phyloP scores from a whole-genome alignment of 352 stramenopile genomes.

The Thraustochytrium striatum region DNA sequence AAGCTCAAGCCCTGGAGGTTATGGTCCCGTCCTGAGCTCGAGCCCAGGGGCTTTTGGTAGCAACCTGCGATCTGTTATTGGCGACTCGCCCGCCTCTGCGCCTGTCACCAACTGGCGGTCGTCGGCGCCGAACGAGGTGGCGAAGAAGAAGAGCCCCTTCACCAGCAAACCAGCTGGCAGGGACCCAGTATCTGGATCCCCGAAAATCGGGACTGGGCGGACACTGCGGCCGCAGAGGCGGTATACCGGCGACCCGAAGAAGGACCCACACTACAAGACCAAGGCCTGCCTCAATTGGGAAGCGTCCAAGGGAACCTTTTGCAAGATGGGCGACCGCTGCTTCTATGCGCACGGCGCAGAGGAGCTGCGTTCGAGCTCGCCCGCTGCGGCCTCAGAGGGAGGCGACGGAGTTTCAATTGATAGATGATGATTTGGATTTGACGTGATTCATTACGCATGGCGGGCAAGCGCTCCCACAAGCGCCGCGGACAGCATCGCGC shows the following conservation, averaged over 20 bases:
- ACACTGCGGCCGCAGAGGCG: too few relatives aligned
- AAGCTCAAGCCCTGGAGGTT: too few relatives aligned
- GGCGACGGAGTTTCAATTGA: too few relatives aligned
- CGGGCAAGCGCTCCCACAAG: too few relatives aligned
- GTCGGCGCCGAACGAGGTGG: background rate
- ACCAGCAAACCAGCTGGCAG: background rate
- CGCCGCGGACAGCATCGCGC: too few relatives aligned
- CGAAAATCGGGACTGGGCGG: too few relatives aligned
- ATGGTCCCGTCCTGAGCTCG: too few relatives aligned
- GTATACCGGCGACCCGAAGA: constrained; percentile 11
- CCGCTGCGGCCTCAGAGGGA: too few relatives aligned
- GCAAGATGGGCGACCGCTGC: constrained; percentile 3
- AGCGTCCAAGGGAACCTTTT: background rate
- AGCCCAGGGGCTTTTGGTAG: too few relatives aligned
- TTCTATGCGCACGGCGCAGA: constrained; percentile 19
- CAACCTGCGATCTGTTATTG: background rate
- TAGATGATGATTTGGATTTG: too few relatives aligned
- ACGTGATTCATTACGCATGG: too few relatives aligned
- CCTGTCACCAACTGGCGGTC: background rate
- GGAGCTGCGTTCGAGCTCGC: constrained; percentile 22
- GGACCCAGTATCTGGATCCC: background rate
- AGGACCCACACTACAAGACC: constrained; percentile 33
- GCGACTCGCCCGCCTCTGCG: background rate
- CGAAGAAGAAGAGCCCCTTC: background rate
- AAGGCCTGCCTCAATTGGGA: constrained; percentile 39